Evolutionary conservation across 2,329 filamentous ascomycete species (phyloP), one percentile per base, ranked within the genome.

Genomic region (Alternaria consortialis): DNA sequence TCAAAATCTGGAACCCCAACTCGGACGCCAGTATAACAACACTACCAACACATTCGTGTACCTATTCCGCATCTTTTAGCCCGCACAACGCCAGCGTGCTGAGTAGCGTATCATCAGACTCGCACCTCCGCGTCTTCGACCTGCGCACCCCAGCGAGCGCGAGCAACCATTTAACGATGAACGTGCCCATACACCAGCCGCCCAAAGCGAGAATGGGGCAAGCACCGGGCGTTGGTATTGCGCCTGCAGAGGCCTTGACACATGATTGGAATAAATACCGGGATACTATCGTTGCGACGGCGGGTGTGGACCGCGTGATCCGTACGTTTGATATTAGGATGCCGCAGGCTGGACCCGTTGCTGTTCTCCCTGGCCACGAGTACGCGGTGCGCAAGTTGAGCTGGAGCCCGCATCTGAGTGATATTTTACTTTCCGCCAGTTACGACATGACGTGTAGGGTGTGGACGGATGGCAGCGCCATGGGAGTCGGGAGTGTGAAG

Each of bases 241-340:
- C 88, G n/a, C 93, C 93, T 0, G 85, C 88, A 9, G 95, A 99
- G 82, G 88, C 92, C 37, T 86, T 99, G 32, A 97, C 94, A 0
- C 95, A 98, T 80, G 95, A 99, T 79, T 99, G 95, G 95, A 99
- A 99, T 82, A 99, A 99, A 80, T 99, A 99, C 81, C 87, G 91
- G 39, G 88, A 93, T 67, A 90, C 89, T 0, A 84, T 97, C 27
- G 83, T 99, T 56, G 95, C 95, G 0, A 93, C 93, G 0, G 95
- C 88, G 1, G 94, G 95, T 56, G 95, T 98, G 4, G 95, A 99
- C 78, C 87, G 91, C 55, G 82, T 90, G 17, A 90, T 99, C 62
- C 89, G 95, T 48, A 95, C 91, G 0, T 98, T 98, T 73, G 95
- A 99, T 78, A 90, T 97, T 46, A 86, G 95, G 43, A 90, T 88